Percentiles rank a stretch among this genome's conserved stretches.
These are phyloP conservation scores for Aschersonia sp. DNA, from an alignment of 2,329 filamentous ascomycete genomes.

Conservation along the genomic window DNA sequence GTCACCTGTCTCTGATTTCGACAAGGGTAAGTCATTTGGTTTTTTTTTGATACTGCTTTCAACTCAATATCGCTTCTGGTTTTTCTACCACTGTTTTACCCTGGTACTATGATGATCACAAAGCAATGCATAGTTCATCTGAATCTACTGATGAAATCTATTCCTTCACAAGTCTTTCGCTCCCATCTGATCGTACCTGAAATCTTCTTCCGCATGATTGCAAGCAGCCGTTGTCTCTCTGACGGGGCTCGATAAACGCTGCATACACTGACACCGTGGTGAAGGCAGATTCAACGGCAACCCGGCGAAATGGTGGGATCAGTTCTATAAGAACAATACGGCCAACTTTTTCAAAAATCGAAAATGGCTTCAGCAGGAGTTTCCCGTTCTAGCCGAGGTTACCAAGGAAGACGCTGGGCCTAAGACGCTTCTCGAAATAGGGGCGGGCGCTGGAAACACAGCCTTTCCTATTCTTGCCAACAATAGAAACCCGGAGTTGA, in stretches of 20 bases:
- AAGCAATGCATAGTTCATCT: constrained; percentile 57
- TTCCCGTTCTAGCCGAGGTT: constrained; percentile 70
- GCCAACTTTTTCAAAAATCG: constrained; percentile 98
- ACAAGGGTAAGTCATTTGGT: constrained; percentile 51
- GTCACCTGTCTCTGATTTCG: constrained; percentile 81
- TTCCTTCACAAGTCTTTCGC: constrained; percentile 48
- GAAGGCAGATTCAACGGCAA: constrained; percentile 71
- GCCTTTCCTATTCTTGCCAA: constrained; percentile 78
- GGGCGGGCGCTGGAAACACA: constrained; percentile 90
- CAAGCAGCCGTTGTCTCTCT: background rate
- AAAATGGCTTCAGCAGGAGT: constrained; percentile 95
- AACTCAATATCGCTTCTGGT: background rate
- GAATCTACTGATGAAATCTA: constrained; percentile 45
- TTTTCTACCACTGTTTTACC: background rate
- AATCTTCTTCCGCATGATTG: background rate
- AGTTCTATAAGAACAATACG: constrained; percentile 96
- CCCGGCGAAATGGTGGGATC: constrained; percentile 94
- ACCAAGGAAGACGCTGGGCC: constrained; percentile 56
- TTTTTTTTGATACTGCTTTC: background rate
- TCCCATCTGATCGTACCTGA: constrained; percentile 48
- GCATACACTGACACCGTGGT: constrained; percentile 22
- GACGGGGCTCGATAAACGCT: background rate
- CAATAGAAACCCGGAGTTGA: constrained; percentile 71
- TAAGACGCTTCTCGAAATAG: constrained; percentile 70
- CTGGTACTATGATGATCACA: constrained; percentile 40